These are phyloP conservation scores for Aspergillus baeticus DNA, from an alignment of 495 filamentous ascomycete genomes.

Conservation along the genomic window DNA sequence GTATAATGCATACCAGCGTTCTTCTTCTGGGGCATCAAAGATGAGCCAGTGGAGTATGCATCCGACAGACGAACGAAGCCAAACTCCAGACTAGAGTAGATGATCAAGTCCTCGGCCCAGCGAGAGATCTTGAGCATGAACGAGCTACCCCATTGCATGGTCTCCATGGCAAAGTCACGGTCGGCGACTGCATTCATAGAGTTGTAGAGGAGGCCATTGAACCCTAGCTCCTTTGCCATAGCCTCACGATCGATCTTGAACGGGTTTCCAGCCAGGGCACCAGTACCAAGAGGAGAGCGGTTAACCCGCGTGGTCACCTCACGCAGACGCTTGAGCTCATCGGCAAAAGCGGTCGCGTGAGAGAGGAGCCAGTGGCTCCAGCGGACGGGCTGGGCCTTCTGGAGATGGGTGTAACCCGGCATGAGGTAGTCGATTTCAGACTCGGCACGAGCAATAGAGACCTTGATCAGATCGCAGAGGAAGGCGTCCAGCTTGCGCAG, in stretches of 20 bases:
- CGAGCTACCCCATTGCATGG: slow-evolving; percentile 83
- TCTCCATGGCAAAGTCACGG: slow-evolving; percentile 88
- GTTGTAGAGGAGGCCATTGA: slow-evolving; percentile 79
- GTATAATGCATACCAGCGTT: slow-evolving; percentile 36
- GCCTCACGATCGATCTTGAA: slow-evolving; percentile 87
- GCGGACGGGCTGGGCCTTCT: slow-evolving; percentile 86
- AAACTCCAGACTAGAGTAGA: slow-evolving; percentile 82
- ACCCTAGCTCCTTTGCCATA: slow-evolving; percentile 87
- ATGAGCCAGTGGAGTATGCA: slow-evolving; percentile 80
- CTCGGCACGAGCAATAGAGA: slow-evolving; percentile 73
- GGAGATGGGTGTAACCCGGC: slow-evolving; percentile 82
- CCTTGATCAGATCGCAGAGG: slow-evolving; percentile 68
- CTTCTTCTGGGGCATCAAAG: slow-evolving; percentile 91
- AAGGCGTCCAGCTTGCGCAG: slow-evolving; percentile 68
- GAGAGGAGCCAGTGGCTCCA: slow-evolving; percentile 87
- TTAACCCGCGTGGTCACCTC: slow-evolving; percentile 77
- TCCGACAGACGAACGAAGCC: slow-evolving; percentile 81
- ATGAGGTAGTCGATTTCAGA: slow-evolving; percentile 66
- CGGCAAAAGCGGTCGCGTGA: slow-evolving; percentile 72
- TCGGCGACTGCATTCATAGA: slow-evolving; percentile 80
- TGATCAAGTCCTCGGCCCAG: slow-evolving; percentile 87
- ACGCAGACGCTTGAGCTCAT: slow-evolving; percentile 76
- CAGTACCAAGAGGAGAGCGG: slow-evolving; percentile 74
- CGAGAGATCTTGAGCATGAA: slow-evolving; percentile 86
- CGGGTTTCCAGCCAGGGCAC: slow-evolving; percentile 88